phyloP scores from a whole-genome alignment of 805 yeast species.

The Ogataea minuta region DNA sequence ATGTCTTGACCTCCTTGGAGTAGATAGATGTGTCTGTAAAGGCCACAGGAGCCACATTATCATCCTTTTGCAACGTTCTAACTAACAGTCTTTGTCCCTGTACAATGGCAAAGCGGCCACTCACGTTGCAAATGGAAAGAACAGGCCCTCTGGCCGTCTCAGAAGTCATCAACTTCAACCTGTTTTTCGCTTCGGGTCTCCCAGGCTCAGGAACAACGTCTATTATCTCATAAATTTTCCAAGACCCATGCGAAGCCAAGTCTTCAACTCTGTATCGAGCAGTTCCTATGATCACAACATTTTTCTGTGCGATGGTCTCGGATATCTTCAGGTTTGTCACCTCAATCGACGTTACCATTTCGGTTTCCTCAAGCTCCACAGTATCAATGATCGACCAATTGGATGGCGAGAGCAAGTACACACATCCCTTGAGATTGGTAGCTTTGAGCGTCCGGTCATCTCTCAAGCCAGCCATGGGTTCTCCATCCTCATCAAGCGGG shows the following conservation, averaged over 20 bases:
- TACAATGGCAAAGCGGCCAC: conserved; percentile 78
- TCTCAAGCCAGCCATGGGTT: conserved; percentile 54
- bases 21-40: conserved; percentile 83
- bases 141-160: conserved; percentile 86
- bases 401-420: conserved; percentile 67
- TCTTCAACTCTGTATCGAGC: conserved; percentile 78
- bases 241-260: conserved; percentile 72
- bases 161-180: conserved; percentile 65
- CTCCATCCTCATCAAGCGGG: conserved; percentile 74
- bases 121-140: conserved; percentile 69
- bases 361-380: conserved; percentile 63
- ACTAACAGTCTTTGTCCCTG: conserved; percentile 84
- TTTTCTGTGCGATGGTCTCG: conserved; percentile 41
- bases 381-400: conserved; percentile 78
- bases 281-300: conserved; percentile 75
- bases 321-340: conserved; percentile 45
- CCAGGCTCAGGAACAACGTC: conserved; percentile 89
- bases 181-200: conserved; percentile 77
- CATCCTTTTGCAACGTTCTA: conserved; percentile 73
- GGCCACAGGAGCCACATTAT: conserved; percentile 88
- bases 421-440: conserved; percentile 51
- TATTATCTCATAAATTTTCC: conserved; percentile 69
- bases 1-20: conserved; percentile 74
- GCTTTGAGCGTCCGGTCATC: conserved; percentile 51
- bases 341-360: conserved; percentile 57